Percentiles rank a stretch among this genome's conserved stretches.
These are phyloP conservation scores for Haplosporangium gracile DNA, from an alignment of 192 early-diverging fungal genomes.

Conservation along the genomic window DNA sequence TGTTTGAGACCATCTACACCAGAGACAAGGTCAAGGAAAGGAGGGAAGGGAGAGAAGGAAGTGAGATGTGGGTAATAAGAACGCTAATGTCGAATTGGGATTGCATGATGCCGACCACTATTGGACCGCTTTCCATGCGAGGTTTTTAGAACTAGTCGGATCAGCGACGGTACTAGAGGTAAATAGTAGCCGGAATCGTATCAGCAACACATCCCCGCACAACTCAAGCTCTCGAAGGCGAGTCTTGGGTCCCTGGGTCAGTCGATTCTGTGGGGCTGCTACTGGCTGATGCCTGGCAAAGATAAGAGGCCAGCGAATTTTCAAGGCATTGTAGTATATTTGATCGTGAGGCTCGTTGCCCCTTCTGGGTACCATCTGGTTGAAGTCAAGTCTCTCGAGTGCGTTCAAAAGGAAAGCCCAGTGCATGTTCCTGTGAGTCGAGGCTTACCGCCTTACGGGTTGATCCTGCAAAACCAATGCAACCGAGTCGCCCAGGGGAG, in stretches of 20 bases:
- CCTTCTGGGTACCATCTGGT: not conserved
- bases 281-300: not conserved
- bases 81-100: not conserved
- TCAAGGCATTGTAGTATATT: not conserved
- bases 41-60: not conserved
- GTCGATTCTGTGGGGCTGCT: not conserved
- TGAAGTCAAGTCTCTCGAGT: not conserved
- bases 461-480: not conserved
- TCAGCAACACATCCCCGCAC: not conserved
- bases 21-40: not conserved
- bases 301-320: not conserved
- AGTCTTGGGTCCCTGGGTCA: not conserved
- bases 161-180: not conserved
- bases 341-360: not conserved
- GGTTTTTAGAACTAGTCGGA: not conserved
- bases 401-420: not conserved
- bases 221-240: not conserved
- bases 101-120: not conserved
- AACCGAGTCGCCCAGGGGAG: not conserved
- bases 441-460: not conserved
- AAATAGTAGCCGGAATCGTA: not conserved
- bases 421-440: not conserved
- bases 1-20: slow-evolving; percentile 61
- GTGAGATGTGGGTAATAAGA: not conserved
- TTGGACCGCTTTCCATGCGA: not conserved